Evolutionary conservation across 2,329 filamentous ascomycete species (phyloP).

Genomic region (Aureobasidium sp.): DNA sequence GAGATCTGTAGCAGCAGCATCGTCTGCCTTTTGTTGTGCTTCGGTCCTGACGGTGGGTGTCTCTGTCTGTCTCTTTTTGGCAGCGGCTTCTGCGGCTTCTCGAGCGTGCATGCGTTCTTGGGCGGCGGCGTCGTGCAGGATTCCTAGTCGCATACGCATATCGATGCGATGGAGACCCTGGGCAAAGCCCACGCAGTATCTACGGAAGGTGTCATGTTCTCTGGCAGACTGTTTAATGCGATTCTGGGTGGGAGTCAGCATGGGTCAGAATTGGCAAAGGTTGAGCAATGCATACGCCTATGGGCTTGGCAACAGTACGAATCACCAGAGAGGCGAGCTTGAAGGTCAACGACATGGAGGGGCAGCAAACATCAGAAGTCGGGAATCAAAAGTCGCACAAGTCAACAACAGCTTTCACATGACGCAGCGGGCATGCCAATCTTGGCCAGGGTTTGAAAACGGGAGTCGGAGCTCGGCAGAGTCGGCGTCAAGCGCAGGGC

Average conservation of each 20-base stretch:
- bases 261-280: neutral
- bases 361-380: slow-evolving; percentile 1
- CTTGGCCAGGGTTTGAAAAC: no score
- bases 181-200: slow-evolving; percentile 52
- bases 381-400: neutral
- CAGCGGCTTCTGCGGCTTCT: slow-evolving; percentile 47
- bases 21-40: slow-evolving; percentile 48
- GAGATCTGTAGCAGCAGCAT: slow-evolving; percentile 38
- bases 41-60: slow-evolving; percentile 55
- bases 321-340: slow-evolving; percentile 58
- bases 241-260: slow-evolving; percentile 38
- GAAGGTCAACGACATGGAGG: slow-evolving; percentile 52
- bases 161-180: slow-evolving; percentile 57
- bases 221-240: slow-evolving; percentile 59
- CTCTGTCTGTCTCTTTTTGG: slow-evolving; percentile 37
- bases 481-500: neutral
- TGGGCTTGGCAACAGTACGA: slow-evolving; percentile 58
- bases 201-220: slow-evolving; percentile 59
- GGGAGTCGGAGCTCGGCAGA: neutral
- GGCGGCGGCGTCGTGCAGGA: slow-evolving; percentile 52
- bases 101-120: slow-evolving; percentile 43
- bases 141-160: slow-evolving; percentile 58
- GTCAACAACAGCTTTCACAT: neutral
- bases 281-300: slow-evolving; percentile 44
- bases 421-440: neutral